A percentile compares a stretch with the other conserved stretches of the same genome.
These are phyloP conservation scores for Balamuthia mandrillaris DNA, from an alignment of 208 protist species.

Conservation along the genomic window DNA sequence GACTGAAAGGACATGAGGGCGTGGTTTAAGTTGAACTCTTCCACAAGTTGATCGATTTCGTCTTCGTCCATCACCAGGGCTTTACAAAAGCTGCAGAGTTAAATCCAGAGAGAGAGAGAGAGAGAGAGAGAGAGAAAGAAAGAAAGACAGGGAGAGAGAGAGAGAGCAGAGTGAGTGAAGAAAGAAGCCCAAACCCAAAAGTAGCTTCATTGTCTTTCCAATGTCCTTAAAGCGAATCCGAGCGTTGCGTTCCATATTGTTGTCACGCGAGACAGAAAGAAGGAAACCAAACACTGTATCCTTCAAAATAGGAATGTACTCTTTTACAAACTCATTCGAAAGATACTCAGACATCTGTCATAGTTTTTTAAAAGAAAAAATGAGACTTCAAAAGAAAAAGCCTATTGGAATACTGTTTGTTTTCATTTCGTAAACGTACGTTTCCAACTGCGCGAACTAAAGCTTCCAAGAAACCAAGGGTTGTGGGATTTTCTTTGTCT, in stretches of 20 bases:
- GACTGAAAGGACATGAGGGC: slow-evolving; percentile 33
- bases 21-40: slow-evolving; percentile 27
- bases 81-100: too few species aligned
- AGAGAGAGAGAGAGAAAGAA: too few species aligned
- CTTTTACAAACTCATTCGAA: slow-evolving; percentile 7
- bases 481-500: slow-evolving; percentile 5
- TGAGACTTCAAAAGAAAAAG: neutral
- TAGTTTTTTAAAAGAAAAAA: neutral
- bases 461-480: neutral
- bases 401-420: neutral
- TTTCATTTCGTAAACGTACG: too few species aligned
- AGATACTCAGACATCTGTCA: slow-evolving; percentile 12
- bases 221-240: slow-evolving; percentile 36
- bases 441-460: neutral
- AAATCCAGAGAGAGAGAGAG: too few species aligned
- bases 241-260: slow-evolving; percentile 19
- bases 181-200: too few species aligned
- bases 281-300: slow-evolving; percentile 11
- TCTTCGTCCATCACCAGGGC: too few species aligned
- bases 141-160: too few species aligned
- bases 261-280: too few species aligned
- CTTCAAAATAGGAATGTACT: slow-evolving; percentile 12
- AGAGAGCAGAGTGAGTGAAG: slow-evolving; percentile 34
- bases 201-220: neutral
- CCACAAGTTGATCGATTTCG: neutral